Base-by-base conservation (phyloP, 108 stramenopile genomes). In the Pseudonitzschia pungens region DNA sequence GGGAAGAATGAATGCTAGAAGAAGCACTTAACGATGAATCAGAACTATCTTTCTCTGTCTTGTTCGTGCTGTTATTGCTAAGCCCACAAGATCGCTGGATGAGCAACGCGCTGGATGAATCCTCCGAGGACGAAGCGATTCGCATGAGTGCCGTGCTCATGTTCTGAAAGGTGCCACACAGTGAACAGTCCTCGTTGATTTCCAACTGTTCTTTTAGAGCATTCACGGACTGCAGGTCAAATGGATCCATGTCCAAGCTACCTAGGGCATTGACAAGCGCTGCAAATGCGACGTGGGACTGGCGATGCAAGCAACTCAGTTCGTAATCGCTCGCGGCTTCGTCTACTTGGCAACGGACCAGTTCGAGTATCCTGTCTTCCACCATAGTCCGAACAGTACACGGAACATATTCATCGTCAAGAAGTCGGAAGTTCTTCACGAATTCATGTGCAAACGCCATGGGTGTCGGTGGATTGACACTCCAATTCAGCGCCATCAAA, bases 401-500 rank as follows among this genome's bases (percentile, higher is more conserved):
- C 2, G 36, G 6, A 11, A 40, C 60, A 20, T 62, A 5, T 5
- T 62, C 29, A 20, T 62, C 15, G n/a, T 62, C 6, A 16, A 18
- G 8, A 4, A 40, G 15, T 11, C n/a, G 15, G 16, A 62, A 21
- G 7, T 40, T 12, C n/a, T 67, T 48, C 26, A 67, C 18, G 14
- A 67, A 48, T 67, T 48, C 66, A 6, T 50, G 22, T 48, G 44
- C 66, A 67, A 48, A 67, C 7, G 63, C 53, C 65, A 71, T 28
- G 22, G 81, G 44, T 28, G 81, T 82, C 15, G 83, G 83, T 42
- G 83, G 83, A 64, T 82, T 80, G 41, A 84, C 69, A 14, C 70
- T 28, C 86, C 86, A 87, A 36, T 75, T 0, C 7, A 92, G 70
- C 4, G 81, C 78, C 26, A n/a, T 11, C 51, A 82, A 50, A 20